Evolutionary conservation across 129 eudicot genomes (phyloP), one percentile per base, ranked within the genome.

Genomic region (Scalesia atractyloides): DNA sequence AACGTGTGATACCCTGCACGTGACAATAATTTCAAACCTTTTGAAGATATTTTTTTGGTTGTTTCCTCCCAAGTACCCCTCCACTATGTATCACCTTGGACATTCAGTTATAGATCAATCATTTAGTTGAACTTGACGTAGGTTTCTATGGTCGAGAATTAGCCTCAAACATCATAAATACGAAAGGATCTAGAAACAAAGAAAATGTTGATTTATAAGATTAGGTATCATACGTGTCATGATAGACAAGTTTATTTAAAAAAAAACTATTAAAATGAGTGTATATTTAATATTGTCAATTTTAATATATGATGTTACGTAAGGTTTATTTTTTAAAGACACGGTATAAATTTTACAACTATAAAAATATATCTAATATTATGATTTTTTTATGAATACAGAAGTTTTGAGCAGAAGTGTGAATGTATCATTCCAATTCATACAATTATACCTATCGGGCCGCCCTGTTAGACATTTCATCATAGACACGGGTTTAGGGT

Each of bases 21-120:
- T 15, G 19, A 50, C 56, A 50, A 50, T 51, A 51, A 5, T 51
- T 51, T 6, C 19, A 51, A n/a, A 51, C 57, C 16, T 51, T 14
- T n/a, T 33, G 2, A 44, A 44, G 49, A 44, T 44, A 2, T 36
- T 9, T 37, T 36, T 34, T 33, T 8, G 26, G 26, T n/a, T n/a
- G 11, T 63, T 63, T 63, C 68, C 68, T 63, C 48, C 47, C 14
- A 36, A 63, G 46, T 63, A 33, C 34, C 68, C 68, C 26, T 36
- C 54, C n/a, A 48, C 17, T 11, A 18, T 30, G 18, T 41, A 43
- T 9, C 47, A 13, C 11, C 24, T 34, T 63, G 24, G n/a, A 34
- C n/a, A 15, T 59, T 15, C 36, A n/a, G 2, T 48, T 48, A 48
- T 48, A 12, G 53, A 2, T 17, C 4, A 48, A 12, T 48, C 17